Percentiles rank a stretch among this genome's conserved stretches.
Evolutionary conservation across 2,329 filamentous ascomycete species (phyloP).

Genomic region (Seiridium unicorne): DNA sequence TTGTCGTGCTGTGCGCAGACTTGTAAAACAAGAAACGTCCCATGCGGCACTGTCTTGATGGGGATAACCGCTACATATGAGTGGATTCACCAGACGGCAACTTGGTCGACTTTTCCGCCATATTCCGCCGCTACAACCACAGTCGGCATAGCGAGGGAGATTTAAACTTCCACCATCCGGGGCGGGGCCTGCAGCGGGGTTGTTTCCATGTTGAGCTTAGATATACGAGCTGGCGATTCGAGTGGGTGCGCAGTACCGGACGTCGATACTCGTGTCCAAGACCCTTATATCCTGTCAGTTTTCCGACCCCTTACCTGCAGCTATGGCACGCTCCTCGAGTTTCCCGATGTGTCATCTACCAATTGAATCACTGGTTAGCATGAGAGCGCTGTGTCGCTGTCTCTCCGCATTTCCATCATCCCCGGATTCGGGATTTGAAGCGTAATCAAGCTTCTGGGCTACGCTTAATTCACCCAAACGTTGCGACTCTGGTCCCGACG

Average conservation of each 20-base stretch:
- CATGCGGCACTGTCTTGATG: background rate
- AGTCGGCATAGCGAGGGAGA: background rate
- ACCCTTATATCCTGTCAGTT: conserved; percentile 1
- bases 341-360: background rate
- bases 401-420: background rate
- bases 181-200: background rate
- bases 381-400: background rate
- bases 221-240: background rate
- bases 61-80: background rate
- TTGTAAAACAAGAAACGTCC: background rate
- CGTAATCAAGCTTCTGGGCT: background rate
- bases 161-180: background rate
- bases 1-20: background rate
- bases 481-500: background rate
- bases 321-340: background rate
- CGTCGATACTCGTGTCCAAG: background rate
- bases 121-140: conserved; percentile 2
- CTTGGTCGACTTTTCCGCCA: background rate
- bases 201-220: background rate
- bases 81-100: background rate
- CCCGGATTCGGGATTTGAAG: background rate
- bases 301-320: background rate
- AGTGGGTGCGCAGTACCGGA: background rate
- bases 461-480: background rate
- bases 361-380: background rate